phyloP scores from a whole-genome alignment of 192 early-diverging fungal species.

The Backusella circina region DNA sequence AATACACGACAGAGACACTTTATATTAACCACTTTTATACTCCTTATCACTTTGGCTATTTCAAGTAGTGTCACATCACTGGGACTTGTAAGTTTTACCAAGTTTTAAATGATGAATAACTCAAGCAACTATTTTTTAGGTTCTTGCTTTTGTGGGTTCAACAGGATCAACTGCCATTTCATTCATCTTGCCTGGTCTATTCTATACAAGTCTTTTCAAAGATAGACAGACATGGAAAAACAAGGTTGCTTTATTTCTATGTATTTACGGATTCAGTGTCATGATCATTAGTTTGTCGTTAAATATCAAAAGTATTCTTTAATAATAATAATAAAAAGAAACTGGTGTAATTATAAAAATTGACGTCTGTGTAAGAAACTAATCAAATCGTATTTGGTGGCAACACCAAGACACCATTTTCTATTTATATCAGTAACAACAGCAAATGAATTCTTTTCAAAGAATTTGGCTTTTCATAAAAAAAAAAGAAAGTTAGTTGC shows the following conservation, averaged over 20 bases:
- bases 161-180: conserved; percentile 95
- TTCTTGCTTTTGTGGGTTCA: conserved; percentile 90
- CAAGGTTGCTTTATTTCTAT: conserved; percentile 55
- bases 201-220: conserved; percentile 81
- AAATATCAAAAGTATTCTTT: conserved; percentile 40
- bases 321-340: background rate
- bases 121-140: too few relatives aligned
- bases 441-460: conserved; percentile 78
- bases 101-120: too few relatives aligned
- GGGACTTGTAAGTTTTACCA: background rate
- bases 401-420: conserved; percentile 78
- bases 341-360: conserved; percentile 16
- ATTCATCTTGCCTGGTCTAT: conserved; percentile 93
- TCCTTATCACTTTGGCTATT: background rate
- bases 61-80: background rate
- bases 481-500: background rate
- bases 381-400: conserved; percentile 74
- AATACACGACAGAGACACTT: background rate
- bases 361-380: conserved; percentile 63
- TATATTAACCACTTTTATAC: background rate
- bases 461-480: conserved; percentile 68
- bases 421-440: conserved; percentile 79
- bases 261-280: conserved; percentile 66
- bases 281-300: conserved; percentile 72
- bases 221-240: conserved; percentile 57